Base-by-base conservation (phyloP, 371 early-diverging fungal species). In the Mortierella sp. region DNA sequence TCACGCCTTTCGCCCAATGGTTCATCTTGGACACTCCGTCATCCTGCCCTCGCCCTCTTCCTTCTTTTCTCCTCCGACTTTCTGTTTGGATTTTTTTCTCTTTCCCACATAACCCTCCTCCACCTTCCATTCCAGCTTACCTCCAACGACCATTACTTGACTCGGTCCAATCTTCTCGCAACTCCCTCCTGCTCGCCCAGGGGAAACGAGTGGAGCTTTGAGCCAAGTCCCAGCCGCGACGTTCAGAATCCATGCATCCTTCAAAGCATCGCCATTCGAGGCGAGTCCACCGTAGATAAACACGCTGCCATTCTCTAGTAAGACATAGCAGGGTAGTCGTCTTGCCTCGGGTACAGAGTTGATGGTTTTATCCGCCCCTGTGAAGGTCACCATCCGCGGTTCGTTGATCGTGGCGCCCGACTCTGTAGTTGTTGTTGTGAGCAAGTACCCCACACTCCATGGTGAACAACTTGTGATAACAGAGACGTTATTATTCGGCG, bases 71-170 rank as follows among this genome's bases (percentile, higher is more conserved):
- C 27, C 27, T 46, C 21, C 31, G 23, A 26, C 12, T 6, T 2
- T 30, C 34, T 13, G 49, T 34, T 27, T 30, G 30, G 1, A 12
- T 43, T 21, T 43, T 30, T 28, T 21, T 30, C 31, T 34, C 28
- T 45, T 9, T 55, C 27, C 2, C 5, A 26, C 50, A 1, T 21
- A 24, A 13, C 28, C 19, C 14, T 53, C 12, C 51, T 51, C 51
- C 27, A n/a, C 38, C 38, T 31, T 19, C 19, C 7, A 14, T 23
- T 31, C n/a, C n/a, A 16, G 45, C 58, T 50, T 60, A 60, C 67
- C 67, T 67, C 67, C 67, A 48, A 60, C 30, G 41, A 67, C 50
- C 42, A 67, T 67, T 19, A 67, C 39, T 6, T 59, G 55, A 28
- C 49, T 42, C 3, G 34, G 28, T 27, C 47, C 39, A 14, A 60